Evolutionary conservation across 352 stramenopile genomes (phyloP).

Genomic region (Globisporangium echinulatum): DNA sequence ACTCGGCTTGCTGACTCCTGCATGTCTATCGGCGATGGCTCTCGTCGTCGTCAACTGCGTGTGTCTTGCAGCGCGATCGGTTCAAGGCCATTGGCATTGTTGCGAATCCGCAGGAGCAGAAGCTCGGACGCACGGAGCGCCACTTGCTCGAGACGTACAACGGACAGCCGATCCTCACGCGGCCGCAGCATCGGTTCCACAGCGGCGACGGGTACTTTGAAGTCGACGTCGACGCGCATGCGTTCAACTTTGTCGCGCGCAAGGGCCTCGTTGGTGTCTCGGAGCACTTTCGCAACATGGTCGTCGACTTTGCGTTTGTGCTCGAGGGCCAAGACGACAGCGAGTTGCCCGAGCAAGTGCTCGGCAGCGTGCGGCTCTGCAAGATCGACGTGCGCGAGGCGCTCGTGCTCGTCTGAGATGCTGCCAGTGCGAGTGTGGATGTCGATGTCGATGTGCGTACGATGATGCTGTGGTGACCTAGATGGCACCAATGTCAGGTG

Average conservation of each 20-base stretch:
- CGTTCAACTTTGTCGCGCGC: slow-evolving; percentile 81
- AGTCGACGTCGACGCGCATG: slow-evolving; percentile 73
- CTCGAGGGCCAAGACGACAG: slow-evolving; percentile 72
- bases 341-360: slow-evolving; percentile 72
- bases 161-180: slow-evolving; percentile 72
- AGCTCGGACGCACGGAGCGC: slow-evolving; percentile 60
- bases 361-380: slow-evolving; percentile 67
- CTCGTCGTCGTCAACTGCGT: not conserved
- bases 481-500: no score
- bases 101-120: slow-evolving; percentile 66
- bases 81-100: slow-evolving; percentile 83
- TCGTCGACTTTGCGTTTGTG: slow-evolving; percentile 81
- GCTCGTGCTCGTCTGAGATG: slow-evolving; percentile 24
- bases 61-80: slow-evolving; percentile 41
- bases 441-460: no score
- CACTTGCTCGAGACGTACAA: slow-evolving; percentile 82
- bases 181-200: slow-evolving; percentile 74
- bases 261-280: slow-evolving; percentile 69
- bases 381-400: slow-evolving; percentile 65
- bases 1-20: not conserved
- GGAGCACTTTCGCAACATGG: slow-evolving; percentile 73
- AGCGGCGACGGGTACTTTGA: slow-evolving; percentile 71
- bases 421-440: no score
- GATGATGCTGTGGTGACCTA: no score
- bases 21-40: not conserved